Percentiles rank a stretch among this genome's conserved stretches.
Conservation (phyloP, 1,139 yeast genomes). For the Pichia sp. region DNA sequence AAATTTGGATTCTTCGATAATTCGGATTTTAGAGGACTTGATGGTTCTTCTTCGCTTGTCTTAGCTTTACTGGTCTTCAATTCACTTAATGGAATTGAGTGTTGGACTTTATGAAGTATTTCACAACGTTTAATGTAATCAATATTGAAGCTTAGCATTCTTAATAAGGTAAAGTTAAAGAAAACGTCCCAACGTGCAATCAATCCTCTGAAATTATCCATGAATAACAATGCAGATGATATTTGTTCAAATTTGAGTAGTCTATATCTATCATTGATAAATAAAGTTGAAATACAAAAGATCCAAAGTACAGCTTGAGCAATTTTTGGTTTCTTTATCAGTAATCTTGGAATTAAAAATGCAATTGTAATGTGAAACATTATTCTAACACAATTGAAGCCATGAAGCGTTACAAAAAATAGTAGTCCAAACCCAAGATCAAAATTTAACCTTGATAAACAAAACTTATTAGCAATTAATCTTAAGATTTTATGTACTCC, state of each 20-base stretch:
- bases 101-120: conserved; percentile 24
- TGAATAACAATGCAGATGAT: conserved; percentile 33
- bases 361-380: conserved; percentile 49
- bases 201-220: conserved; percentile 68
- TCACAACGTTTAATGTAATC: conserved; percentile 50
- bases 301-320: conserved; percentile 54
- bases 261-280: conserved; percentile 66
- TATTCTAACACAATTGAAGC: conserved; percentile 61
- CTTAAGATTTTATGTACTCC: conserved; percentile 49
- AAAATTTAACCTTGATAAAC: conserved; percentile 42
- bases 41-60: conserved; percentile 18
- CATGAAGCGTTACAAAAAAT: conserved; percentile 74
- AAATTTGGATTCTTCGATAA: conserved; percentile 29
- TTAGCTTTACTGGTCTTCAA: conserved; percentile 9
- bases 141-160: conserved; percentile 76
- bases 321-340: conserved; percentile 25
- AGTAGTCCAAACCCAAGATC: conserved; percentile 68
- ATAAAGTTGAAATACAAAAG: conserved; percentile 69
- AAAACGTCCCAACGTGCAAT: conserved; percentile 93
- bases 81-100: conserved; percentile 9
- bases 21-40: conserved; percentile 11
- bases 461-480: conserved; percentile 25
- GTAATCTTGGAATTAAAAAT: conserved; percentile 44
- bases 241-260: conserved; percentile 44
- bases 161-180: conserved; percentile 78